These are phyloP conservation scores for barley (Hordeum vulgare) DNA, from an alignment of 176 grass and related monocot species.

Conservation along the genomic window DNA sequence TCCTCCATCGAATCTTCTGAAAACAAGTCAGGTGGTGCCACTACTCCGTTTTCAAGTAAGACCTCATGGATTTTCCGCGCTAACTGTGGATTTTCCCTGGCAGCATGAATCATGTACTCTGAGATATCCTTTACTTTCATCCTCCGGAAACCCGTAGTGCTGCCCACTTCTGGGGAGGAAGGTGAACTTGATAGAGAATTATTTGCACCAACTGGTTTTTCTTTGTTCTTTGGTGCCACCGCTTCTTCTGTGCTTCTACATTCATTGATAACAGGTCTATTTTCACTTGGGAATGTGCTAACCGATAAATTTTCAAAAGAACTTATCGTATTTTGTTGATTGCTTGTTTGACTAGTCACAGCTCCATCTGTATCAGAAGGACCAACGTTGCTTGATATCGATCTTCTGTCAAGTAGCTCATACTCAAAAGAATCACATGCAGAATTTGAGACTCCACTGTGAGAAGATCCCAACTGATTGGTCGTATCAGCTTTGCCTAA, in stretches of 20 bases:
- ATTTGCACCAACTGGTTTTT: constrained; percentile 12
- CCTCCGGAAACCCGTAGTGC: constrained; percentile 48
- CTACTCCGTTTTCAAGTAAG: constrained; percentile 90
- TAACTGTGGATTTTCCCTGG: constrained; percentile 94
- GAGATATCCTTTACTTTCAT: constrained; percentile 99
- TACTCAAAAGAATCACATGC: constrained; percentile 38
- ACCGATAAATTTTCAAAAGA: constrained; percentile 39
- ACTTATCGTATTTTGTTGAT: constrained; percentile 42
- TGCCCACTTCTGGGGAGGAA: constrained; percentile 36
- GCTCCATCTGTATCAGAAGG: constrained; percentile 46
- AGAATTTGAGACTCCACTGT: constrained; percentile 40
- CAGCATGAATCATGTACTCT: constrained; percentile 98
- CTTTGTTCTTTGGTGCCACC: constrained; percentile 36
- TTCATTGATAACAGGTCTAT: constrained; percentile 22
- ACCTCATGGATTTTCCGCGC: constrained; percentile 92
- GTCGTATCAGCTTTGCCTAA: constrained; percentile 30
- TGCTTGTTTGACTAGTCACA: constrained; percentile 30
- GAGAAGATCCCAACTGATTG: constrained; percentile 39
- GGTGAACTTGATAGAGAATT: constrained; percentile 39
- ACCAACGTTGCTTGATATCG: constrained; percentile 35
- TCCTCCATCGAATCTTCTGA: constrained; percentile 76
- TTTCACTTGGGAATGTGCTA: constrained; percentile 37
- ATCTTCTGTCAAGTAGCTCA: constrained; percentile 34
- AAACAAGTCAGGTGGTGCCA: constrained; percentile 88
- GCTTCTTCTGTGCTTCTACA: not conserved